Evolutionary conservation across 371 early-diverging fungal species (phyloP), one percentile per base, ranked within the genome.

Genomic region (Synchytrium microbalum): DNA sequence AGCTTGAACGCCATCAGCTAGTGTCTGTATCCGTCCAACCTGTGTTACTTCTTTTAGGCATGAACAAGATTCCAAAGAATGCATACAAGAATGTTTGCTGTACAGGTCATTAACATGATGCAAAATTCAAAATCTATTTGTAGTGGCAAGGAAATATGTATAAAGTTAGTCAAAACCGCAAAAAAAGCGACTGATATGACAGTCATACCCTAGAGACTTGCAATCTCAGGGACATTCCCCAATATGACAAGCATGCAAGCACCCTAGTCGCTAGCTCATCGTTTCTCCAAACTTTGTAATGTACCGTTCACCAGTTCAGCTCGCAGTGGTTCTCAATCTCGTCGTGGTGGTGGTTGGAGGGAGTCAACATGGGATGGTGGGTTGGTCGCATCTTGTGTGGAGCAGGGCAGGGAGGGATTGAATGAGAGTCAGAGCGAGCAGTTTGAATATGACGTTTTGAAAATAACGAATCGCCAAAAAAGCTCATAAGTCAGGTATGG

Each of bases 271-370:
- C 75, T 54, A 14, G 69, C 54, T 67, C 67, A 25, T 63, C 59
- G 64, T 8, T 63, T 67, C 2, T 55, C 72, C 64, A 80, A 65
- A 14, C 59, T 73, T 56, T 78, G 75, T 32, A 81, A 59, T 16
- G 70, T 60, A 59, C 96, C 98, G 86, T 88, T 62, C 89, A 85
- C 73, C 95, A 95, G 69, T 92, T 92, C 5, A 95, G 96, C 95
- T 16, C 95, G 83, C 30, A 92, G 88, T 68, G 95, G 91, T 74
- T 98, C 98, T 63, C 95, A 89, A 68, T 92, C 88, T 74, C 95
- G 96, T 26, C 89, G 88, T 72, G 89, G 89, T 58, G 85, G 90
- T 63, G 96, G 77, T 46, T 84, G 82, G 32, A 97, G 77, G 73
- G 86, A 86, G 73, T 89, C 75, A 32, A 95, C 75, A 32, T 88